Conservation (phyloP, 352 stramenopile species). For the Thraustochytrium sp. region DNA sequence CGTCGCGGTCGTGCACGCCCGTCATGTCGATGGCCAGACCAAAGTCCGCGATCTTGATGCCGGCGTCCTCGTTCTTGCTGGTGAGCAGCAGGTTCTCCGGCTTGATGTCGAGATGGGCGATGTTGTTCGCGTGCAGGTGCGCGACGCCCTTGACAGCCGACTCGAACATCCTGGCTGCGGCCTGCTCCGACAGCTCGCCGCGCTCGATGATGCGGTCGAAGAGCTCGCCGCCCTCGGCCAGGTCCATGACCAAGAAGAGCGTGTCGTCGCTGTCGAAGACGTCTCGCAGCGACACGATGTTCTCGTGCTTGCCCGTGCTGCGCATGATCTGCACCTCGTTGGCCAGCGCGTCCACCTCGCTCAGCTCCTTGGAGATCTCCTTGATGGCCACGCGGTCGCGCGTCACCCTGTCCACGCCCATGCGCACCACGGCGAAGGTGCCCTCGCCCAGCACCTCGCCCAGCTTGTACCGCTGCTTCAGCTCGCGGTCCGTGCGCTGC, state of each 20-base stretch:
- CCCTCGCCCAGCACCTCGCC: constrained; percentile 40
- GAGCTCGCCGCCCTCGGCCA: constrained; percentile 69
- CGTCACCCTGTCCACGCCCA: constrained; percentile 50
- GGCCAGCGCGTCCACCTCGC: constrained; percentile 68
- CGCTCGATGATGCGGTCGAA: constrained; percentile 70
- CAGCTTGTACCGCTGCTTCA: constrained; percentile 37
- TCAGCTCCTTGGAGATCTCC: constrained; percentile 57
- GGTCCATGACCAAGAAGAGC: constrained; percentile 83
- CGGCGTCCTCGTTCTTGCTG: constrained; percentile 58
- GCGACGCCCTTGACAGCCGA: constrained; percentile 65
- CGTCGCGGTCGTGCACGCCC: constrained; percentile 67
- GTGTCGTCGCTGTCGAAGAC: constrained; percentile 87
- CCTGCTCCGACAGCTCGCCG: constrained; percentile 69
- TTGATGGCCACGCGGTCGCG: constrained; percentile 64
- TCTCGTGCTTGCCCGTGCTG: constrained; percentile 63
- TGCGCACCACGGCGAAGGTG: constrained; percentile 31
- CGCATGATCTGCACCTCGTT: constrained; percentile 71
- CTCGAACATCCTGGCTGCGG: constrained; percentile 65
- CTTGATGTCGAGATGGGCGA: constrained; percentile 72
- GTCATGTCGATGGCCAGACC: constrained; percentile 71
- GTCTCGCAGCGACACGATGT: constrained; percentile 86
- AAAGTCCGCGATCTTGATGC: constrained; percentile 74
- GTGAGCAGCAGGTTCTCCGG: constrained; percentile 73
- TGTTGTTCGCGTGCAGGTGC: constrained; percentile 65
- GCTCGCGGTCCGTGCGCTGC: constrained; percentile 7